Percentiles rank a stretch among this genome's conserved stretches.
These are phyloP conservation scores for Globisporangium barbulae DNA, from an alignment of 352 stramenopile species.

Conservation along the genomic window DNA sequence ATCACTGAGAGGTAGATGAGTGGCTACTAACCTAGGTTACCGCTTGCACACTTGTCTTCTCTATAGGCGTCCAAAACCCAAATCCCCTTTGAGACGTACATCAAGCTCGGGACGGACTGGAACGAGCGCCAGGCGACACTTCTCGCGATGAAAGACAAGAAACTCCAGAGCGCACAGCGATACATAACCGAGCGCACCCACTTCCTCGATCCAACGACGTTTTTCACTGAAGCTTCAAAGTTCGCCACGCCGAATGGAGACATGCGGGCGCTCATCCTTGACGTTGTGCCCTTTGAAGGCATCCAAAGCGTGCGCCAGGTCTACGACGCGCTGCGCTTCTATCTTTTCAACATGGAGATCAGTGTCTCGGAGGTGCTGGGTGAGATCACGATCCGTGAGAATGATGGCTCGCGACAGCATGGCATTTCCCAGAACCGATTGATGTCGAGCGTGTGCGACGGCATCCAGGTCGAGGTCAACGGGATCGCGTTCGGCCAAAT, in stretches of 20 bases:
- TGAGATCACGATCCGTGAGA: neutral
- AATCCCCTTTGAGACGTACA: neutral
- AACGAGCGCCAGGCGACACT: conserved; percentile 1
- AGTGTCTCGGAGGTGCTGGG: conserved; percentile 1
- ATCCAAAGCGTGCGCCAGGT: neutral
- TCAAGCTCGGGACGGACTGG: neutral
- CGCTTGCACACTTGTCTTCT: neutral
- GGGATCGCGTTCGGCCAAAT: conserved; percentile 6
- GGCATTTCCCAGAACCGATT: neutral
- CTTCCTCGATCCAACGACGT: neutral
- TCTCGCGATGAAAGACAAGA: neutral
- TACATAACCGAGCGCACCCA: neutral
- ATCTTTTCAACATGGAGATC: conserved; percentile 2
- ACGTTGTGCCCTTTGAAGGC: neutral
- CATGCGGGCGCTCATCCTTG: neutral
- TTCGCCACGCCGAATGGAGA: neutral
- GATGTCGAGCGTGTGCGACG: neutral
- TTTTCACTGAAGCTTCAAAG: neutral
- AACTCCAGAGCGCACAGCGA: neutral
- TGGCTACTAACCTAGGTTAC: too few relatives aligned
- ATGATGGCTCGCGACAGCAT: neutral
- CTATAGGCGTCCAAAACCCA: neutral
- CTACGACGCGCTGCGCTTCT: conserved; percentile 3
- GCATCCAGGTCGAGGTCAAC: conserved; percentile 9
- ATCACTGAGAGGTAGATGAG: neutral